Percentiles rank a stretch among this genome's conserved stretches.
phyloP scores from a whole-genome alignment of 2,329 filamentous ascomycete species.

The Ustilaginoidea virens region DNA sequence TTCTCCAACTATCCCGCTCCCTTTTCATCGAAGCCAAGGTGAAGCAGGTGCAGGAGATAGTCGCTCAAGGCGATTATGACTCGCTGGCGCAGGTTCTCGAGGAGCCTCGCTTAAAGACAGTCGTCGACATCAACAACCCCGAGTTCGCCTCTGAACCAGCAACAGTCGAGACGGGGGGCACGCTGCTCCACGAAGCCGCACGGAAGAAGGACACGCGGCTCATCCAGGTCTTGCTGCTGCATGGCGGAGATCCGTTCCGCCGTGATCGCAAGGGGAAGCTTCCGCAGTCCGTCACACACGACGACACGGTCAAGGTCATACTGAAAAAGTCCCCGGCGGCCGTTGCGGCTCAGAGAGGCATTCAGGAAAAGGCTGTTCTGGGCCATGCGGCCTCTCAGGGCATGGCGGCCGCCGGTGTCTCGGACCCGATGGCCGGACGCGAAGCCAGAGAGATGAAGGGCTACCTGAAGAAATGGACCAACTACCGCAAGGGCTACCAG shows the following conservation, averaged over 20 bases:
- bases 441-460: slow-evolving; percentile 96
- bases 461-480: slow-evolving; percentile 98
- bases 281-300: slow-evolving; percentile 90
- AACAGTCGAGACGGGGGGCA: slow-evolving; percentile 74
- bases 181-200: slow-evolving; percentile 83
- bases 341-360: slow-evolving; percentile 82
- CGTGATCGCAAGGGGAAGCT: slow-evolving; percentile 91
- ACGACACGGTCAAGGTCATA: slow-evolving; percentile 76
- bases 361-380: slow-evolving; percentile 93
- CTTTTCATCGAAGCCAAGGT: slow-evolving; percentile 81
- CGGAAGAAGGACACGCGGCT: slow-evolving; percentile 74
- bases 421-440: slow-evolving; percentile 54
- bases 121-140: slow-evolving; percentile 81
- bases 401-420: slow-evolving; percentile 31
- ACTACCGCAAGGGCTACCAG: slow-evolving; percentile 95
- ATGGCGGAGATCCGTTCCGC: slow-evolving; percentile 90
- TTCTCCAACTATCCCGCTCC: slow-evolving; percentile 78
- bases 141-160: slow-evolving; percentile 71
- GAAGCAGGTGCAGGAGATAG: slow-evolving; percentile 66
- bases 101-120: slow-evolving; percentile 70
- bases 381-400: slow-evolving; percentile 52
- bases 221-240: slow-evolving; percentile 78
- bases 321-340: slow-evolving; percentile 90
- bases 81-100: slow-evolving; percentile 65
- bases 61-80: slow-evolving; percentile 59